These are phyloP conservation scores for Lactarius indigo DNA, from an alignment of 768 basidiomycete species.

Conservation along the genomic window DNA sequence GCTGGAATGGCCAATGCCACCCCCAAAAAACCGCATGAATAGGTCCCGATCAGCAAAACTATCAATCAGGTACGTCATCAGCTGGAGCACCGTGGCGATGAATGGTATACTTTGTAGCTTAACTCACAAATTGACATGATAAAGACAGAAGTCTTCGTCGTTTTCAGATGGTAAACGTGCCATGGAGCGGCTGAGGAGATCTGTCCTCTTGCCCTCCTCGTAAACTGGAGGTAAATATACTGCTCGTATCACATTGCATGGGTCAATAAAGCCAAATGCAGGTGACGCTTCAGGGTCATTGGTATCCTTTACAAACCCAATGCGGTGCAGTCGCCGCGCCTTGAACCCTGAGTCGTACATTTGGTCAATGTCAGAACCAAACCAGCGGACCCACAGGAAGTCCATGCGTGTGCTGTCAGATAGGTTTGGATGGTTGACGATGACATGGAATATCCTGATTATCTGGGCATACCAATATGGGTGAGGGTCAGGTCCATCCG, in stretches of 20 bases:
- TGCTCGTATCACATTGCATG: constrained; percentile 31
- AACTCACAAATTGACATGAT: constrained; percentile 10
- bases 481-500: background rate
- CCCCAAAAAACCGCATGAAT: constrained; percentile 2
- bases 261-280: constrained; percentile 39
- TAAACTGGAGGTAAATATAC: constrained; percentile 38
- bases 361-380: constrained; percentile 18
- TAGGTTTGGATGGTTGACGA: constrained; percentile 18
- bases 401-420: constrained; percentile 23
- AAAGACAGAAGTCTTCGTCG: background rate
- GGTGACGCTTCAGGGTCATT: constrained; percentile 6
- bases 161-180: constrained; percentile 4
- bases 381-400: constrained; percentile 38
- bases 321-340: constrained; percentile 17
- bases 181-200: constrained; percentile 3
- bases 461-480: constrained; percentile 36
- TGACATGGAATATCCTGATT: constrained; percentile 31
- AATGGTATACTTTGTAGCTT: too few species aligned
- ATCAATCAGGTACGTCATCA: background rate
- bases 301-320: constrained; percentile 25
- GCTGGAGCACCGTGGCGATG: too few species aligned
- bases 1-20: background rate
- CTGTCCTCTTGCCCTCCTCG: background rate
- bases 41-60: constrained; percentile 11
- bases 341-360: constrained; percentile 5